Evolutionary conservation across 805 yeast genomes (phyloP).

Genomic region (Naumovozyma castellii): DNA sequence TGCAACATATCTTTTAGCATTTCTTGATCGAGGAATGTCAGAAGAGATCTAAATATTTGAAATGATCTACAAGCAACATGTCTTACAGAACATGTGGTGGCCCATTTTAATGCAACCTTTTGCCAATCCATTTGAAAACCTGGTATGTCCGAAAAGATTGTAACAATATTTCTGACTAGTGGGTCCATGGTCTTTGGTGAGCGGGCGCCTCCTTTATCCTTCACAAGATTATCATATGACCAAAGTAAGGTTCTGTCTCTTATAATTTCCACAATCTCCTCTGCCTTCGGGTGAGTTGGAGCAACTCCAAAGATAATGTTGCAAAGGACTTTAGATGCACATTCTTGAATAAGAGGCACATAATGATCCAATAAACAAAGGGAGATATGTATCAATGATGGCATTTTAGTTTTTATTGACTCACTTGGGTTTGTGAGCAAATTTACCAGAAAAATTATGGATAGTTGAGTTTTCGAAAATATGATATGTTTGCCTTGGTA

Average conservation of each 20-base stretch:
- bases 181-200: slow-evolving; percentile 82
- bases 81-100: slow-evolving; percentile 93
- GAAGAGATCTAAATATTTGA: slow-evolving; percentile 77
- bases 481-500: slow-evolving; percentile 57
- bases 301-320: slow-evolving; percentile 60
- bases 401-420: slow-evolving; percentile 47
- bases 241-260: slow-evolving; percentile 50
- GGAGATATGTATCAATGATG: slow-evolving; percentile 68
- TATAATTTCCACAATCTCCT: slow-evolving; percentile 47
- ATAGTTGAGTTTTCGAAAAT: slow-evolving; percentile 79
- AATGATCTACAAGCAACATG: slow-evolving; percentile 96
- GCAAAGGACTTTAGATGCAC: slow-evolving; percentile 66
- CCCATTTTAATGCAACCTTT: slow-evolving; percentile 76
- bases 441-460: slow-evolving; percentile 78
- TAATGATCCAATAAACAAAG: slow-evolving; percentile 84
- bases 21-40: slow-evolving; percentile 71
- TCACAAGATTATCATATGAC: slow-evolving; percentile 78
- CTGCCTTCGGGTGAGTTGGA: slow-evolving; percentile 43
- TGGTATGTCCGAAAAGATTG: slow-evolving; percentile 43
- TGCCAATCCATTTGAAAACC: slow-evolving; percentile 77
- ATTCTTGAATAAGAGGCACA: slow-evolving; percentile 70
- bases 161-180: slow-evolving; percentile 53
- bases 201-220: slow-evolving; percentile 67
- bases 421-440: slow-evolving; percentile 60
- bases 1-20: slow-evolving; percentile 94